phyloP scores from a whole-genome alignment of 2,329 filamentous ascomycete species.

The Microsporum ferrugineum region DNA sequence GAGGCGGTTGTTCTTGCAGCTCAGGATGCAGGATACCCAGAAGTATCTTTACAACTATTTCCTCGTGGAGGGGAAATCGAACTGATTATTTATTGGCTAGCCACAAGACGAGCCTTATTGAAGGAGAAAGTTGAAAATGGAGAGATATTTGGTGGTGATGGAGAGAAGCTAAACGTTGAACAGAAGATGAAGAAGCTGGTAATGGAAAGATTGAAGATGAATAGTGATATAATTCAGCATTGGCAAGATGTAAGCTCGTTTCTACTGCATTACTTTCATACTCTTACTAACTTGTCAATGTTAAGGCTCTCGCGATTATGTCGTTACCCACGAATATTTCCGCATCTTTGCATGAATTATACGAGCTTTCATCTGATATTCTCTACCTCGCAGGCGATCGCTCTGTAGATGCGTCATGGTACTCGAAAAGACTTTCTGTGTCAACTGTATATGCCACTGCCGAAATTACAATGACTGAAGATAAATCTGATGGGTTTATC shows the following conservation, averaged over 20 bases:
- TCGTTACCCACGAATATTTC: conserved; percentile 70
- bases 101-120: conserved; percentile 29
- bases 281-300: background rate
- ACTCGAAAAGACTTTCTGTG: conserved; percentile 56
- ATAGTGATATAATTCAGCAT: conserved; percentile 57
- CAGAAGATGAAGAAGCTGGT: conserved; percentile 59
- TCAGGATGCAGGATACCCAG: conserved; percentile 71
- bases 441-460: conserved; percentile 60
- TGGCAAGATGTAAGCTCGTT: conserved; percentile 67
- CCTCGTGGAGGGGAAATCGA: conserved; percentile 70
- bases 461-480: conserved; percentile 91
- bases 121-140: conserved; percentile 22
- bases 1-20: conserved; percentile 65
- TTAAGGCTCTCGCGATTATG: conserved; percentile 77
- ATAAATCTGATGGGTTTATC: conserved; percentile 57
- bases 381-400: conserved; percentile 74
- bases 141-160: conserved; percentile 9
- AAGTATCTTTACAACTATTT: conserved; percentile 74
- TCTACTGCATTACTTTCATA: background rate
- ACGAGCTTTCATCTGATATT: conserved; percentile 79
- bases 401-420: conserved; percentile 79
- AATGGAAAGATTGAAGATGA: conserved; percentile 66
- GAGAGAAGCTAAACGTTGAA: conserved; percentile 39
- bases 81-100: conserved; percentile 49
- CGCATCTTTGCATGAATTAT: conserved; percentile 65